Base-by-base conservation (phyloP, 345 rosid species). In the Eucalyptus albens region DNA sequence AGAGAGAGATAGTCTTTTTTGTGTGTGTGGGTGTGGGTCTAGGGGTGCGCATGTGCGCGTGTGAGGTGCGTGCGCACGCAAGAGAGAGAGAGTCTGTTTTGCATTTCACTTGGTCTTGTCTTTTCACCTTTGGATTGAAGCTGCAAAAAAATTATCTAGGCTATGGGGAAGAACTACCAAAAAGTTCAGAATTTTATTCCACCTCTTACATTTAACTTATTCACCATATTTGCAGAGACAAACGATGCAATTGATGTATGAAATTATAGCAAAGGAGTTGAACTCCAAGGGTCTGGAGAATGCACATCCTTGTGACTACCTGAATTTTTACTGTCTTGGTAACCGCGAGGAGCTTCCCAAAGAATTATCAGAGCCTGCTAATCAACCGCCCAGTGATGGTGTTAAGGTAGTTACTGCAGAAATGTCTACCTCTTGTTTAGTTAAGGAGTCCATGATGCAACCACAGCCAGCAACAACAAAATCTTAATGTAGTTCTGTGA, bases 201-300 rank as follows among this genome's bases (percentile, higher is more conserved):
- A 31, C 45, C 45, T 19, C 24, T 72, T 22, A 37, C 27, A 19
- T 37, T 33, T 22, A 19, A 50, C 33, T 53, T 45, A 60, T 44
- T 51, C 56, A 42, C 33, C 11, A 8, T 33, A 80, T 88, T 88
- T 89, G 27, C 93, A 97, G 98, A 92, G 95, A 91, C 96, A 95
- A 88, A 96, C 98, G 29, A 95, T 96, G 93, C 96, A 95, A 93
- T 94, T 96, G 99, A 96, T 97, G 99, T 97, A 94, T 56, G 94
- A 91, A 87, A 89, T 95, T 65, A 92, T 96, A 95, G 94, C 97
- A 87, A 89, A 93, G 40, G 97, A 96, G 92, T 90, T 96, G 93
- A 91, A 93, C 80, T 88, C 93, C 87, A 92, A 92, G 94, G 49
- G 90, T 40, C 89, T 96, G 33, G 94, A 94, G 89, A 55, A 95